Percentiles rank a stretch among this genome's conserved stretches.
Evolutionary conservation across 805 yeast genomes (phyloP).

Genomic region (Candida loeiensis): DNA sequence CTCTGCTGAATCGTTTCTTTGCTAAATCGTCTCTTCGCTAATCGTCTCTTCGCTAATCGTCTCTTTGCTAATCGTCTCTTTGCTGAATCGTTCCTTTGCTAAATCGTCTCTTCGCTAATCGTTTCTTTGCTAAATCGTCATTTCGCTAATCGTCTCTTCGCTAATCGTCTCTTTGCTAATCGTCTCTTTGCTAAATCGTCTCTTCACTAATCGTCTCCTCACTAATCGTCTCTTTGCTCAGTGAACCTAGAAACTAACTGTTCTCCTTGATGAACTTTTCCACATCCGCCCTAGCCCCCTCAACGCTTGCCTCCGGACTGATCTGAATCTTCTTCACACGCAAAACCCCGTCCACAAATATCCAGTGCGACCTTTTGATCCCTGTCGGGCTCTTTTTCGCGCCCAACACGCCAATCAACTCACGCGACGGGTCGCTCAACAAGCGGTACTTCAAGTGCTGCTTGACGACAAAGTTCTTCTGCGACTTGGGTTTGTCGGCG

Average conservation of each 20-base stretch:
- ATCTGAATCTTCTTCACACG: slow-evolving; percentile 49
- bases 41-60: too few relatives aligned
- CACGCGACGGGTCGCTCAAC: slow-evolving; percentile 69
- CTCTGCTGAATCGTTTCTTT: too few relatives aligned
- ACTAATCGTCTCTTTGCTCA: too few relatives aligned
- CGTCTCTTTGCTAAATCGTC: slow-evolving; percentile 1
- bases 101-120: too few relatives aligned
- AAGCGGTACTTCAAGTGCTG: slow-evolving; percentile 71
- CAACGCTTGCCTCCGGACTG: slow-evolving; percentile 50
- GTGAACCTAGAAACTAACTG: too few relatives aligned
- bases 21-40: too few relatives aligned
- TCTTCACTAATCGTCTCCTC: slow-evolving; percentile 7
- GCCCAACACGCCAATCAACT: slow-evolving; percentile 70
- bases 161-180: too few relatives aligned
- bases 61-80: too few relatives aligned
- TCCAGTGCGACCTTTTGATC: slow-evolving; percentile 86
- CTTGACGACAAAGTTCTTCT: slow-evolving; percentile 68
- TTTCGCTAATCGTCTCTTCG: too few relatives aligned
- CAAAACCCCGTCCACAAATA: slow-evolving; percentile 75
- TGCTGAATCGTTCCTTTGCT: too few relatives aligned
- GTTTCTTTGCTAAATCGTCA: too few relatives aligned
- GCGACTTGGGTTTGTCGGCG: slow-evolving; percentile 77
- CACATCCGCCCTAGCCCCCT: slow-evolving; percentile 57
- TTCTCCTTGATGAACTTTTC: slow-evolving; percentile 34
- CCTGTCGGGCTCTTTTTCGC: slow-evolving; percentile 80